phyloP scores from a whole-genome alignment of 768 basidiomycete genomes.

The Hemileccinum rubropunctum region DNA sequence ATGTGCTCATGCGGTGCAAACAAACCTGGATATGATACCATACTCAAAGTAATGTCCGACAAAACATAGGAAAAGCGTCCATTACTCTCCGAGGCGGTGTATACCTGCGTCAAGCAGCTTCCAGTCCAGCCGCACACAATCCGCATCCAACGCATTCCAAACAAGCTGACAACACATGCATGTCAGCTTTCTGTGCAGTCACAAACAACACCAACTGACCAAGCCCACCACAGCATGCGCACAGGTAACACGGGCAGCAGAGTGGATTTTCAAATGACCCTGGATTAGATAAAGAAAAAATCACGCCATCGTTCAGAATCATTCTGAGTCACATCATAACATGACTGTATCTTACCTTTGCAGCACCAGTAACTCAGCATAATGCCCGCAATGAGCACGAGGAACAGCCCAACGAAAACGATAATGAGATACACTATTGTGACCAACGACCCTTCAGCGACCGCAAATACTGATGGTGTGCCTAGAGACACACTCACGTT shows the following conservation, averaged over 20 bases:
- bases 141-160: constrained; percentile 71
- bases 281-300: constrained; percentile 13
- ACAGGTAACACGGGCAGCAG: constrained; percentile 70
- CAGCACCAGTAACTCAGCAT: constrained; percentile 70
- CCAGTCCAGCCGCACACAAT: constrained; percentile 53
- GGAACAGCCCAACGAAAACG: constrained; percentile 58
- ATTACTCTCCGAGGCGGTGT: not conserved
- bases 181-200: constrained; percentile 3
- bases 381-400: constrained; percentile 52
- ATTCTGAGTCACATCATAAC: not conserved
- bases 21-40: not conserved
- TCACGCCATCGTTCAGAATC: not conserved
- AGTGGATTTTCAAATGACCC: constrained; percentile 60
- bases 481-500: constrained; percentile 35
- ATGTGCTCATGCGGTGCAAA: not conserved
- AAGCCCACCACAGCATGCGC: constrained; percentile 69
- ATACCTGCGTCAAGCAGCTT: constrained; percentile 9
- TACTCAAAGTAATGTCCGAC: not conserved
- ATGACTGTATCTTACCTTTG: constrained; percentile 36
- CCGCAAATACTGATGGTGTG: not conserved
- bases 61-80: not conserved
- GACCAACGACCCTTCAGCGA: not conserved
- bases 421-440: constrained; percentile 58
- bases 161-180: constrained; percentile 43
- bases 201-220: constrained; percentile 36